Evolutionary conservation across 768 basidiomycete species (phyloP).

Genomic region (Piloderma croceum): DNA sequence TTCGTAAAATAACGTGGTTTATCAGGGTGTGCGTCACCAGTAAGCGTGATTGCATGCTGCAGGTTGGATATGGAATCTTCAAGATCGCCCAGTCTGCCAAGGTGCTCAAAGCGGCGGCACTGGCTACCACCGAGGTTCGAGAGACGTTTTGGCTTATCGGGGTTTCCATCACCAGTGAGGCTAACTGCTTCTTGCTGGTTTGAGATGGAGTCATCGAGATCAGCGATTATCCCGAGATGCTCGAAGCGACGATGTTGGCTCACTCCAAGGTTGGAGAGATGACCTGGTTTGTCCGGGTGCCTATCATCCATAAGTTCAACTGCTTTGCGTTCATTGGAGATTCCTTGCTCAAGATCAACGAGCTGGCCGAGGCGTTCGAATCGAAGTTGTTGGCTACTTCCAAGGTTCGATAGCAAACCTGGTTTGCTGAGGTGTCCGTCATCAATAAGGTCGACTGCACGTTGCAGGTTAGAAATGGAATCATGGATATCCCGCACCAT

Average conservation of each 20-base stretch:
- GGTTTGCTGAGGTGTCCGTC: conserved; percentile 3
- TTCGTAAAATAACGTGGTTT: too few relatives aligned
- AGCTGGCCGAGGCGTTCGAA: conserved; percentile 3
- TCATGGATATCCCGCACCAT: conserved; percentile 20
- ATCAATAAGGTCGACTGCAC: conserved; percentile 11
- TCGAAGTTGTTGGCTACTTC: conserved; percentile 3
- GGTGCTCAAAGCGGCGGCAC: neutral
- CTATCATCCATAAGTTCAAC: conserved; percentile 19
- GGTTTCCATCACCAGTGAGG: conserved; percentile 7
- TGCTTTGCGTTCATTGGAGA: neutral
- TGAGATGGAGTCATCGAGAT: too few relatives aligned
- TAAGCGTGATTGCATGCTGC: conserved; percentile 17
- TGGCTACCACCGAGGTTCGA: neutral
- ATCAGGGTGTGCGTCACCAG: conserved; percentile 22
- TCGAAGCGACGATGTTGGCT: conserved; percentile 11
- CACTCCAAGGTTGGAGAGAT: conserved; percentile 13
- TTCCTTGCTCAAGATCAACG: neutral
- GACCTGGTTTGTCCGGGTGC: conserved; percentile 14
- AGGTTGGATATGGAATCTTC: conserved; percentile 12
- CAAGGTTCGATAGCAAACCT: conserved; percentile 3
- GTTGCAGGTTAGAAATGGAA: conserved; percentile 11
- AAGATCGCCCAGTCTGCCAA: conserved; percentile 5
- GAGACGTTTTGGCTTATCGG: conserved; percentile 8
- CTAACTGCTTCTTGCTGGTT: conserved; percentile 7
- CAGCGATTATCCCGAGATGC: conserved; percentile 14